Evolutionary conservation across 2,329 filamentous ascomycete species (phyloP), one percentile per base, ranked within the genome.

Genomic region (Ambrosiella xylebori): DNA sequence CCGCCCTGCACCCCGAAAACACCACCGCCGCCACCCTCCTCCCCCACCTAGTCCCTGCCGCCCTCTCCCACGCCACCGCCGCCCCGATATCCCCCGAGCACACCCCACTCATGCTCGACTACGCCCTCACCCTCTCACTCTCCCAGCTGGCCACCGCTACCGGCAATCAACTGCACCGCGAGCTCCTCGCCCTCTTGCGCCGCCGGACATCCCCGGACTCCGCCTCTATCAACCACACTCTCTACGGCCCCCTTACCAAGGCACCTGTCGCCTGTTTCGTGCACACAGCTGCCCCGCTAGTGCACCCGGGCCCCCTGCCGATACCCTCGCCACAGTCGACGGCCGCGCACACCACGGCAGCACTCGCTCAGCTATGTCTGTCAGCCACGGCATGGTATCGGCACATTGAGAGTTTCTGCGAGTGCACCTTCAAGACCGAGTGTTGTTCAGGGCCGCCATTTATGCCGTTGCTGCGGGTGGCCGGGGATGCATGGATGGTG

Each of bases 191-290:
- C 2, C 55, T 60, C 1, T 36, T 57, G 12, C 49, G 50, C 13
- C 49, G 51, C 27, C 56, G 45, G 8, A 35, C 47, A n/a, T 51
- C 57, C 17, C 35, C 27, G 6, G 45, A 52, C 9, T 49, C 50
- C 13, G 49, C 55, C n/a, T 54, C 49, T 9, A 54, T 60, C 39
- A 60, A 60, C 40, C 58, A 60, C 51, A 54, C 50, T 4, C 56
- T 60, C 40, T 60, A 60, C 7, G 58, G 58, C 7, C 58, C 58
- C 6, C 38, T 60, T 13, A 50, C 50, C 27, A 60, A 60, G 37
- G 54, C 58, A 6, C 58, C 58, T 7, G 54, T 60, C 9, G 58
- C 50, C 19, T 37, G 50, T 41, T 57, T 60, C 19, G 54, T 60
- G 35, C 49, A 44, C 19, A 60, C 56, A 19, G 39, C 55, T 13